Conservation (phyloP, 176 grass and related monocot species). For the Aegilops longissima region DNA sequence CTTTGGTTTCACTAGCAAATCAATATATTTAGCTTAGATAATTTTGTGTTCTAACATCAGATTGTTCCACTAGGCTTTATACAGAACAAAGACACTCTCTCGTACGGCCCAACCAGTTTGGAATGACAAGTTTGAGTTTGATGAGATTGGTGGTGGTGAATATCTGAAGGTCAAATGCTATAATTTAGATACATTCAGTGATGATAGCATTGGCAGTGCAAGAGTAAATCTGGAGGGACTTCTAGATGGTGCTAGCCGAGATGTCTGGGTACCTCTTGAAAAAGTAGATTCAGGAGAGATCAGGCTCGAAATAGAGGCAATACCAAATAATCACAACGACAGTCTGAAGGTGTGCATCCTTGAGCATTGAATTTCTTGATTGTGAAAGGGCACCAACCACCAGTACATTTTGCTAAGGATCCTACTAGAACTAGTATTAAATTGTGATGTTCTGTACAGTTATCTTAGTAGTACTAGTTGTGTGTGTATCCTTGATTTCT, state of each 20-base stretch:
- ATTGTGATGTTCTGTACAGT: neutral
- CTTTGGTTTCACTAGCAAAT: constrained; percentile 4
- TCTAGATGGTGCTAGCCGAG: constrained; percentile 55
- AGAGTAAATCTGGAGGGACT: constrained; percentile 86
- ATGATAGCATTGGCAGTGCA: constrained; percentile 87
- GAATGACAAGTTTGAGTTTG: constrained; percentile 89
- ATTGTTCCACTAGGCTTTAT: constrained; percentile 54
- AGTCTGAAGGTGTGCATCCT: constrained; percentile 34
- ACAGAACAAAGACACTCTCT: constrained; percentile 72
- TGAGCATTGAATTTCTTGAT: neutral
- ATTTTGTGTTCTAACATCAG: constrained; percentile 7
- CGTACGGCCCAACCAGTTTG: constrained; percentile 64
- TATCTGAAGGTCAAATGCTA: constrained; percentile 93
- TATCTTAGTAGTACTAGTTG: neutral
- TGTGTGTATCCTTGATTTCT: neutral
- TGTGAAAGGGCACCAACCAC: neutral
- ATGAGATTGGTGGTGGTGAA: constrained; percentile 84
- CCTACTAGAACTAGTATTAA: neutral
- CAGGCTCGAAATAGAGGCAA: constrained; percentile 65
- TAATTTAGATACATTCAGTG: constrained; percentile 70
- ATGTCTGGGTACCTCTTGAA: constrained; percentile 94
- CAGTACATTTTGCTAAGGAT: neutral
- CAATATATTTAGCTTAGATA: neutral
- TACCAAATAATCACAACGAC: constrained; percentile 52
- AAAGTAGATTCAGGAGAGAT: constrained; percentile 80